Evolutionary conservation across 106 monocot species (phyloP).

Genomic region (Dendrobium chrysotoxum): DNA sequence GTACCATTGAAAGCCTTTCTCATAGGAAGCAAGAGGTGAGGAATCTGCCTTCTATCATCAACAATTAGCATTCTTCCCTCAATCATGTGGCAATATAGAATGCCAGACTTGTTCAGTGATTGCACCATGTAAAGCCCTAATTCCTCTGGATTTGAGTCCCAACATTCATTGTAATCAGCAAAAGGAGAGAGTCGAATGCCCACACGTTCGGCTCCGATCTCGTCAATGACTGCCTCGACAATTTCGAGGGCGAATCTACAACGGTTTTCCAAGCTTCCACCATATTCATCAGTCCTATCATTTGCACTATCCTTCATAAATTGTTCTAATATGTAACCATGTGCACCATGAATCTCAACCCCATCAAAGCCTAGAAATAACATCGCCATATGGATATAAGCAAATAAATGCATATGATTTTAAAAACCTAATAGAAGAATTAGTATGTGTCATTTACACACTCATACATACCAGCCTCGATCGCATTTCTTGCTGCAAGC

Average conservation of each 20-base stretch:
- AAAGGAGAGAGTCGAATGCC: slow-evolving; percentile 46
- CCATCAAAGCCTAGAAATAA: slow-evolving; percentile 38
- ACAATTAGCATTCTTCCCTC: slow-evolving; percentile 9
- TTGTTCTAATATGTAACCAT: slow-evolving; percentile 42
- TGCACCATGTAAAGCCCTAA: slow-evolving; percentile 22
- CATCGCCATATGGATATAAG: background rate
- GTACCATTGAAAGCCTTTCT: slow-evolving; percentile 23
- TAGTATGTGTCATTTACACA: background rate
- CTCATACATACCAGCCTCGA: background rate
- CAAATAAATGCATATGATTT: background rate
- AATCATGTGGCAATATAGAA: slow-evolving; percentile 19
- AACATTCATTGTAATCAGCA: slow-evolving; percentile 10
- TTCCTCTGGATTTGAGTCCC: slow-evolving; percentile 26
- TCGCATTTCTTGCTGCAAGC: background rate
- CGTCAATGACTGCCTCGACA: slow-evolving; percentile 23
- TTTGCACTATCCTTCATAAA: slow-evolving; percentile 48
- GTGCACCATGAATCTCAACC: slow-evolving; percentile 44
- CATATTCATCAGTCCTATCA: slow-evolving; percentile 39
- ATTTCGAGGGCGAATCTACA: slow-evolving; percentile 47
- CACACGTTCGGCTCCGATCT: slow-evolving; percentile 39
- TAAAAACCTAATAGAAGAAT: background rate
- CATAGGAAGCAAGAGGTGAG: slow-evolving; percentile 13
- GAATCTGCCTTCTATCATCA: slow-evolving; percentile 11
- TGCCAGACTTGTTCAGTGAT: slow-evolving; percentile 12
- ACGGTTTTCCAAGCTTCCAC: slow-evolving; percentile 42